Evolutionary conservation across 208 protist genomes (phyloP).

Genomic region (Blechomonas ayalai): DNA sequence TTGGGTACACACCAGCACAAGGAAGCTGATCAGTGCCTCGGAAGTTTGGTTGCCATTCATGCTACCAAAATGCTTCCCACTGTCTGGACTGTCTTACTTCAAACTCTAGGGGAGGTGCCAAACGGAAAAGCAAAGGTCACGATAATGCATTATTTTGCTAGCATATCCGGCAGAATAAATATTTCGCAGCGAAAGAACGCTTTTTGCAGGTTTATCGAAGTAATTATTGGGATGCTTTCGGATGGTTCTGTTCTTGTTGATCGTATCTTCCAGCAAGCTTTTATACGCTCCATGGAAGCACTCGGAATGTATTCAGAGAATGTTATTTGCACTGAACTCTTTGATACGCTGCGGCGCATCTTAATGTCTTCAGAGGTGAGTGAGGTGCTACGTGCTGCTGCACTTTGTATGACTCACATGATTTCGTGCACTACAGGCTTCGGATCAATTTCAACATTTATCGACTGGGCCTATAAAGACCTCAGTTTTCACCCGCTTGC

Average conservation of each 20-base stretch:
- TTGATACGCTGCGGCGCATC: conserved; percentile 1
- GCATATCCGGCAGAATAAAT: conserved; percentile 24
- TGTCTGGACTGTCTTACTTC: conserved; percentile 44
- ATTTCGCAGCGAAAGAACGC: conserved; percentile 22
- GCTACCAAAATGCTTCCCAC: conserved; percentile 17
- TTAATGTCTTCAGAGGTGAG: background rate
- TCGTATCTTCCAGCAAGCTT: conserved; percentile 19
- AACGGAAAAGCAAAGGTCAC: conserved; percentile 15
- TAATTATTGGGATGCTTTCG: conserved; percentile 13
- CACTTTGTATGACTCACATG: background rate
- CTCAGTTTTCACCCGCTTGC: too few species aligned
- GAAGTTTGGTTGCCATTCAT: conserved; percentile 11
- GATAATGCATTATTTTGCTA: conserved; percentile 40
- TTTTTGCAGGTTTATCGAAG: conserved; percentile 32
- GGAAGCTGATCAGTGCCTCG: conserved; percentile 8
- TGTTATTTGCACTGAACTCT: background rate
- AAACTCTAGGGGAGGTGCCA: conserved; percentile 26
- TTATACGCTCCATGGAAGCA: conserved; percentile 11
- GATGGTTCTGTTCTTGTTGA: conserved; percentile 22
- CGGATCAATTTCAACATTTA: too few species aligned
- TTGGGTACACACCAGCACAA: conserved; percentile 6
- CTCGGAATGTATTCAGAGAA: conserved; percentile 13
- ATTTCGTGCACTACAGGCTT: too few species aligned
- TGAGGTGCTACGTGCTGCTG: conserved; percentile 2
- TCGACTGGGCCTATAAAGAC: too few species aligned